Evolutionary conservation across 2,329 filamentous ascomycete genomes (phyloP).

Genomic region (Colletotrichum eremochloae): DNA sequence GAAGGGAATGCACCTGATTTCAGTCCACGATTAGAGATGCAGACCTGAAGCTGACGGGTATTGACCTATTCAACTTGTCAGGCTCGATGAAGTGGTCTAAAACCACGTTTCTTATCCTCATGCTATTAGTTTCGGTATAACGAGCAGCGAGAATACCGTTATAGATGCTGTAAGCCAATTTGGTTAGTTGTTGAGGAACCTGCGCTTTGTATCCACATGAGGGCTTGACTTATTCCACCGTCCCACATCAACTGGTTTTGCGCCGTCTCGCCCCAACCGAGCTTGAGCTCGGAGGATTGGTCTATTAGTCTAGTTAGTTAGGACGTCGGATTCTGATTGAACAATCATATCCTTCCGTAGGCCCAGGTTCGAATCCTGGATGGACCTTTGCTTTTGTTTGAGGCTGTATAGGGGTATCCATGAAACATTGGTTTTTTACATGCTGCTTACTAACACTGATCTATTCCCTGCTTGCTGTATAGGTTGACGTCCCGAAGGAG

Average conservation of each 20-base stretch:
- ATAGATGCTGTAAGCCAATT: background rate
- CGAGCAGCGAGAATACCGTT: background rate
- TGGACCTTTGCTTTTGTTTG: slow-evolving; percentile 9
- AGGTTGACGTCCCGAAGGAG: background rate
- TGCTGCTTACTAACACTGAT: background rate
- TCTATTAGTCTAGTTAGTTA: slow-evolving; percentile 40
- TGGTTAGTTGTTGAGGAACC: background rate
- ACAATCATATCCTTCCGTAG: slow-evolving; percentile 23
- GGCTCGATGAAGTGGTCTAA: too few species aligned
- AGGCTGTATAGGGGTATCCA: too few species aligned
- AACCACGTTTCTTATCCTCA: too few species aligned
- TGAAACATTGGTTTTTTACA: background rate
- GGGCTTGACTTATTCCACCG: background rate
- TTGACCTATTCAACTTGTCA: too few species aligned
- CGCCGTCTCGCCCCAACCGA: rapidly evolving
- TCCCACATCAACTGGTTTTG: background rate
- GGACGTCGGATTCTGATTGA: slow-evolving; percentile 35
- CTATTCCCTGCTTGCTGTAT: background rate
- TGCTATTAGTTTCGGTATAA: too few species aligned
- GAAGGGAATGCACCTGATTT: background rate
- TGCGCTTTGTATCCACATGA: background rate
- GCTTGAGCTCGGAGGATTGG: background rate
- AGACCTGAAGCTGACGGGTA: background rate
- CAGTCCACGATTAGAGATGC: background rate
- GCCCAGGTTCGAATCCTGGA: slow-evolving; percentile 36